Evolutionary conservation across 495 filamentous ascomycete species (phyloP).

Genomic region (Penicillium soppii): DNA sequence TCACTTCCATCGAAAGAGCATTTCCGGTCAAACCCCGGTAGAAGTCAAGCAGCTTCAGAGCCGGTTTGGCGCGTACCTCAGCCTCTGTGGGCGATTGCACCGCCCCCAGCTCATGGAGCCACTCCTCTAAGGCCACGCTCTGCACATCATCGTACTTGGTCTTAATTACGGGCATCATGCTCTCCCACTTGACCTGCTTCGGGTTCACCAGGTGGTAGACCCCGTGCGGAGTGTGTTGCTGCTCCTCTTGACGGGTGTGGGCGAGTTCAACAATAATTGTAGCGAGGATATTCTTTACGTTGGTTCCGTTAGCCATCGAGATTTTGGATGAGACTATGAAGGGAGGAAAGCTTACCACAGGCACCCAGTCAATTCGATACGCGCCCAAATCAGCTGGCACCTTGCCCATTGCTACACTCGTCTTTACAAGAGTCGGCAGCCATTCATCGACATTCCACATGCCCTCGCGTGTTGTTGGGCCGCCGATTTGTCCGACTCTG

Average conservation of each 20-base stretch:
- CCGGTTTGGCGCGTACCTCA: slow-evolving; percentile 16
- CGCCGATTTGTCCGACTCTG: slow-evolving; percentile 58
- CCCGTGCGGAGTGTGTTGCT: too few species aligned
- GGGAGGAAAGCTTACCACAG: slow-evolving; percentile 5
- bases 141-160: too few species aligned
- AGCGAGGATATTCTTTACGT: slow-evolving; percentile 12
- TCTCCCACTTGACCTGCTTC: too few species aligned
- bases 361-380: slow-evolving; percentile 14
- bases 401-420: slow-evolving; percentile 20
- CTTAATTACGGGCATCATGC: too few species aligned
- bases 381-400: slow-evolving; percentile 7
- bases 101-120: too few species aligned
- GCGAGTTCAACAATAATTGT: slow-evolving; percentile 11
- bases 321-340: too few species aligned
- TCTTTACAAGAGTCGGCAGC: slow-evolving; percentile 26
- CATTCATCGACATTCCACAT: slow-evolving; percentile 36
- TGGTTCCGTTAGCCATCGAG: too few species aligned
- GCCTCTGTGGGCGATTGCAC: background rate
- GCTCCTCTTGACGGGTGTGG: too few species aligned
- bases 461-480: slow-evolving; percentile 33
- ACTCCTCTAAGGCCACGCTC: too few species aligned
- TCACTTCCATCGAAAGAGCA: slow-evolving; percentile 6
- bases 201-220: too few species aligned
- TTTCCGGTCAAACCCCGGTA: slow-evolving; percentile 14
- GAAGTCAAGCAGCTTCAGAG: slow-evolving; percentile 29